phyloP scores from a whole-genome alignment of 140 eudicot species.

The Flaveria floridana region DNA sequence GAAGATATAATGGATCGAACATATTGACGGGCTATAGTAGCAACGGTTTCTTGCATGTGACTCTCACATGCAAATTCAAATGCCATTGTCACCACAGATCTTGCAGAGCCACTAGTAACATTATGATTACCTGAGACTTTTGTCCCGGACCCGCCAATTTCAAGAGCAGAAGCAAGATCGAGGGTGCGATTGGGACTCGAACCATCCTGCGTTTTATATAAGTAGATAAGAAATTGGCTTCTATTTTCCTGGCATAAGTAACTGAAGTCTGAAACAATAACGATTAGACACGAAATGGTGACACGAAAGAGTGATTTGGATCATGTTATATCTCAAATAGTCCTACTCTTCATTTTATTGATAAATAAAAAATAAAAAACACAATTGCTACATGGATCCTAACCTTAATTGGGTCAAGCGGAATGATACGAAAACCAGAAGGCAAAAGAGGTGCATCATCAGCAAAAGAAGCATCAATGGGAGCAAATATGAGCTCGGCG shows the following conservation, averaged over 20 bases:
- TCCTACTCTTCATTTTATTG: no score
- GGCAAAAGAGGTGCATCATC: conserved; percentile 82
- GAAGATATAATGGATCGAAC: conserved; percentile 66
- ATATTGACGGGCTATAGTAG: conserved; percentile 77
- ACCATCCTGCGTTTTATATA: conserved; percentile 30
- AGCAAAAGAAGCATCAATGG: conserved; percentile 74
- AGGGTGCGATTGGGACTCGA: conserved; percentile 54
- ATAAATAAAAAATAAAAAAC: no score
- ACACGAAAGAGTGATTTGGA: no score
- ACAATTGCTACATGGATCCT: conserved; percentile 9
- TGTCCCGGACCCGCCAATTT: conserved; percentile 52
- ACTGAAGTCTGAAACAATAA: no score
- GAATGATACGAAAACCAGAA: conserved; percentile 78
- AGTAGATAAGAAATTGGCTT: not conserved
- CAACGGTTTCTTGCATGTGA: conserved; percentile 62
- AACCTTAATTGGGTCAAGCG: conserved; percentile 62
- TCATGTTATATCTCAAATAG: no score
- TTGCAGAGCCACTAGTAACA: conserved; percentile 32
- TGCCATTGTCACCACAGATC: conserved; percentile 77
- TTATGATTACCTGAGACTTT: conserved; percentile 43
- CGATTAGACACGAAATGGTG: no score
- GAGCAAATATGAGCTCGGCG: conserved; percentile 82
- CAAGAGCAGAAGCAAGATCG: conserved; percentile 77
- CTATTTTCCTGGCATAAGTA: no score
- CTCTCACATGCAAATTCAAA: conserved; percentile 74